Evolutionary conservation across 805 yeast species (phyloP).

Genomic region (Saccharomycopsis fibuligera): DNA sequence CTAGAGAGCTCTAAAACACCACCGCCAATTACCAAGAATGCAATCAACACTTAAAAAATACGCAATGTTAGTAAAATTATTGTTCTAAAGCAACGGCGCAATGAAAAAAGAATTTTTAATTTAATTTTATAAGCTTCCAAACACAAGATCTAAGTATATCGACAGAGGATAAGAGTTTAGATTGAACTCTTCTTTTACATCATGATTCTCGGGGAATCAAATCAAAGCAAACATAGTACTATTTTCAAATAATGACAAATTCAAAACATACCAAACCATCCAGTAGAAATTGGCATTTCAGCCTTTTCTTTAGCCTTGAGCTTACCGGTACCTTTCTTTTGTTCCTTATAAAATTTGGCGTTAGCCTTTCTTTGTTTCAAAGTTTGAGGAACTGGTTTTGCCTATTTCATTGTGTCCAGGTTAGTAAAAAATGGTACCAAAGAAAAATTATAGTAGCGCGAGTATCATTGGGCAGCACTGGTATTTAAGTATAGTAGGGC

Average conservation of each 20-base stretch:
- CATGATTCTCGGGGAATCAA: no score
- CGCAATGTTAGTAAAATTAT: slow-evolving; percentile 1
- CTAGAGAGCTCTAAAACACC: slow-evolving; percentile 39
- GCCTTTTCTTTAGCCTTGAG: slow-evolving; percentile 29
- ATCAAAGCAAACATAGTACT: background rate
- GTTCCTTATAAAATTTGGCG: slow-evolving; percentile 38
- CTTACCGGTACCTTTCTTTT: slow-evolving; percentile 36
- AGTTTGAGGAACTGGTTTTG: slow-evolving; percentile 34
- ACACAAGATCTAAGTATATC: no score
- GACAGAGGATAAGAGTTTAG: no score
- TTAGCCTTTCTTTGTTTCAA: slow-evolving; percentile 41
- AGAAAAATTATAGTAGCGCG: no score
- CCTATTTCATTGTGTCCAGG: no score
- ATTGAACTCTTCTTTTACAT: no score
- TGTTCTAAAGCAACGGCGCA: no score
- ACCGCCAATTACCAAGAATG: slow-evolving; percentile 43
- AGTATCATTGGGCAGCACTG: no score
- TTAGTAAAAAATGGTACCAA: no score
- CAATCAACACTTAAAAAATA: slow-evolving; percentile 30
- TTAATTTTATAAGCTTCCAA: no score
- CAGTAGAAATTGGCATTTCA: slow-evolving; percentile 34
- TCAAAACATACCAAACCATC: slow-evolving; percentile 29
- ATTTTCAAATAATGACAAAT: background rate
- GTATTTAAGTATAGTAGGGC: no score
- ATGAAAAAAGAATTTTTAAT: no score